Percentiles rank a stretch among this genome's conserved stretches.
phyloP scores from a whole-genome alignment of 345 rosid species.

The Kernera saxatilis region DNA sequence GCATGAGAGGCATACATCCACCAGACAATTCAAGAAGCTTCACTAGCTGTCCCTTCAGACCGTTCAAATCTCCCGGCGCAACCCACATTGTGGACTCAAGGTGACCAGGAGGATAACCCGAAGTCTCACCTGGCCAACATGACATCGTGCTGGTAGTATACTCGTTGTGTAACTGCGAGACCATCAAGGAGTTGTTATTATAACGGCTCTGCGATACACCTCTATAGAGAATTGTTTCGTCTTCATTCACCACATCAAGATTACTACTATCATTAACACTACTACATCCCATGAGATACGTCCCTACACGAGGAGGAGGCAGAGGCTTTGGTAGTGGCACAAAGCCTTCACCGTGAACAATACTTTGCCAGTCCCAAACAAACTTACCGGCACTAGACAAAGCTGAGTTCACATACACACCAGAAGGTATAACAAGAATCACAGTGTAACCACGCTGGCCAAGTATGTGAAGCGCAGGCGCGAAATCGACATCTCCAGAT shows the following conservation, averaged over 20 bases:
- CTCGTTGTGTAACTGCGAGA: constrained; percentile 44
- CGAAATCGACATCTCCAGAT: constrained; percentile 96
- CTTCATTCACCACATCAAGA: constrained; percentile 52
- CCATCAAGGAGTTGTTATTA: constrained; percentile 39
- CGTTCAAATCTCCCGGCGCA: constrained; percentile 85
- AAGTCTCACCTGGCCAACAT: constrained; percentile 54
- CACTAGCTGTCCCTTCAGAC: constrained; percentile 69
- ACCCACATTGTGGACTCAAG: constrained; percentile 71
- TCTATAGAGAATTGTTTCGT: constrained; percentile 65
- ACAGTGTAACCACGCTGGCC: constrained; percentile 92
- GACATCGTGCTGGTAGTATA: constrained; percentile 20
- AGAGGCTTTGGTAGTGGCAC: constrained; percentile 43
- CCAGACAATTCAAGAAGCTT: constrained; percentile 83
- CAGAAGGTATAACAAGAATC: constrained; percentile 82
- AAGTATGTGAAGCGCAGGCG: constrained; percentile 91
- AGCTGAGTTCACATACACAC: constrained; percentile 80
- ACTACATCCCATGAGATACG: constrained; percentile 52
- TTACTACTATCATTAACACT: constrained; percentile 34
- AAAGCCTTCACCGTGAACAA: constrained; percentile 95
- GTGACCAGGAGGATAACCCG: constrained; percentile 44
- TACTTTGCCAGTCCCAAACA: constrained; percentile 98
- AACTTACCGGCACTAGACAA: constrained; percentile 82
- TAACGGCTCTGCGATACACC: constrained; percentile 54
- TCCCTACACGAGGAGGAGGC: constrained; percentile 45
- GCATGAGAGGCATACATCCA: constrained; percentile 71